Conservation (phyloP, 441 rosid species). For the Isatis lusitanica region DNA sequence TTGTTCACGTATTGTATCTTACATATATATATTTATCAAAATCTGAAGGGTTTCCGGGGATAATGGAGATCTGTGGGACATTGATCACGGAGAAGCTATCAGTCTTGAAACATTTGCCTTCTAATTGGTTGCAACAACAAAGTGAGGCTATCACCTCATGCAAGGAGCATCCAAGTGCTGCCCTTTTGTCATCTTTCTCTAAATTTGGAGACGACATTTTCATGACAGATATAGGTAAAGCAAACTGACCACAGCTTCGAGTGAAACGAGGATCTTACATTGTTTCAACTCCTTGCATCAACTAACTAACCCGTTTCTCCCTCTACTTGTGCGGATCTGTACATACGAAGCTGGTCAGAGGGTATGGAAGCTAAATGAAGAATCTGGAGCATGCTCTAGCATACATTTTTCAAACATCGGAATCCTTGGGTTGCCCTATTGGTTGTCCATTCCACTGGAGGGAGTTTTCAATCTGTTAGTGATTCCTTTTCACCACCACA, state of each 20-base stretch:
- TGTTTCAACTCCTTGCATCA: conserved; percentile 13
- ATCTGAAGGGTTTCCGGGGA: conserved; percentile 55
- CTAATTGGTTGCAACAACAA: conserved; percentile 57
- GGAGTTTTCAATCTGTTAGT: conserved; percentile 75
- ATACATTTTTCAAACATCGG: conserved; percentile 71
- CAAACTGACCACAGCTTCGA: not conserved
- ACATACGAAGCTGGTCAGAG: conserved; percentile 65
- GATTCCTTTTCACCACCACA: not conserved
- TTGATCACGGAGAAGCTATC: conserved; percentile 62
- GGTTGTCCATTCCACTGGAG: conserved; percentile 71
- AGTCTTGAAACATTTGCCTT: conserved; percentile 60
- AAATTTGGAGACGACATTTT: conserved; percentile 51
- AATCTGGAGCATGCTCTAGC: conserved; percentile 61
- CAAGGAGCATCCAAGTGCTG: conserved; percentile 43
- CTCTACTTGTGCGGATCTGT: not conserved
- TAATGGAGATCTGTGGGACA: conserved; percentile 55
- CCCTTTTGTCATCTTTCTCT: conserved; percentile 61
- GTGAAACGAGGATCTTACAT: too few species aligned
- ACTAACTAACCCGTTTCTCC: not conserved
- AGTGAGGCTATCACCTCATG: conserved; percentile 38
- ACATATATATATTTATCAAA: conserved; percentile 27
- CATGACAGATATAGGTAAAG: conserved; percentile 68
- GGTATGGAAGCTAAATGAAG: conserved; percentile 58
- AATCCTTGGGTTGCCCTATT: conserved; percentile 86
- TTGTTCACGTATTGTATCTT: conserved; percentile 14